Evolutionary conservation across 495 filamentous ascomycete species (phyloP).

Genomic region (Parathielavia hyrcaniae): DNA sequence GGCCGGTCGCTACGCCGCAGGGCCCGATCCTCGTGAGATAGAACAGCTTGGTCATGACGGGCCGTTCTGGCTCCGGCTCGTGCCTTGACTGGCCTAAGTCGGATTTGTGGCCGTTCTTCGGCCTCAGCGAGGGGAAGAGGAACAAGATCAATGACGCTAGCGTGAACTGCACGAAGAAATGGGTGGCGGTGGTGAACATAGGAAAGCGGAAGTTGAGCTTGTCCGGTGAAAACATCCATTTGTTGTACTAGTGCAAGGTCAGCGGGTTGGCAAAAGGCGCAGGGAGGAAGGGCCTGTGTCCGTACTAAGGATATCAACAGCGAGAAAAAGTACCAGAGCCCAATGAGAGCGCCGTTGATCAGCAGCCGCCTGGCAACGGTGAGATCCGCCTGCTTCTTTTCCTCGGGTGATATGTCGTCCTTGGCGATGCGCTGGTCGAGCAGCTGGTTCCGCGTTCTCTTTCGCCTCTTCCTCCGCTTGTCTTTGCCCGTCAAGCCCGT

Average conservation of each 20-base stretch:
- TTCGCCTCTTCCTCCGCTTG: conserved; percentile 56
- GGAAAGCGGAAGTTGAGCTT: conserved; percentile 89
- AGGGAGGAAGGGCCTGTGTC: conserved; percentile 6
- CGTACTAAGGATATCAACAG: conserved; percentile 90
- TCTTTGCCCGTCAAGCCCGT: conserved; percentile 72
- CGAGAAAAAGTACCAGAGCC: conserved; percentile 90
- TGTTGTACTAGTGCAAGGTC: conserved; percentile 71
- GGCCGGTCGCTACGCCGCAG: conserved; percentile 85
- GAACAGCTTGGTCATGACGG: conserved; percentile 85
- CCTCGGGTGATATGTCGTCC: conserved; percentile 52
- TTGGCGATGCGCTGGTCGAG: conserved; percentile 68
- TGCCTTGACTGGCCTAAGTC: conserved; percentile 46
- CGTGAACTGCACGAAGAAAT: conserved; percentile 94
- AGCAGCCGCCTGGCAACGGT: conserved; percentile 60
- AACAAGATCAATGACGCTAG: conserved; percentile 75
- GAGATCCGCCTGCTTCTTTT: conserved; percentile 63
- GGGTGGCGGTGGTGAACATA: conserved; percentile 88
- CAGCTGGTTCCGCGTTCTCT: conserved; percentile 59
- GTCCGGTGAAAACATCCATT: conserved; percentile 95
- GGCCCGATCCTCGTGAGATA: conserved; percentile 90
- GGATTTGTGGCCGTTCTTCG: conserved; percentile 46
- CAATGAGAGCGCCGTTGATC: conserved; percentile 70
- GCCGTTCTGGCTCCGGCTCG: conserved; percentile 54
- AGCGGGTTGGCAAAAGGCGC: conserved; percentile 1
- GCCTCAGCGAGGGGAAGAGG: conserved; percentile 77